Evolutionary conservation across 192 early-diverging fungal genomes (phyloP).

Genomic region (Backusella mclennaniae): DNA sequence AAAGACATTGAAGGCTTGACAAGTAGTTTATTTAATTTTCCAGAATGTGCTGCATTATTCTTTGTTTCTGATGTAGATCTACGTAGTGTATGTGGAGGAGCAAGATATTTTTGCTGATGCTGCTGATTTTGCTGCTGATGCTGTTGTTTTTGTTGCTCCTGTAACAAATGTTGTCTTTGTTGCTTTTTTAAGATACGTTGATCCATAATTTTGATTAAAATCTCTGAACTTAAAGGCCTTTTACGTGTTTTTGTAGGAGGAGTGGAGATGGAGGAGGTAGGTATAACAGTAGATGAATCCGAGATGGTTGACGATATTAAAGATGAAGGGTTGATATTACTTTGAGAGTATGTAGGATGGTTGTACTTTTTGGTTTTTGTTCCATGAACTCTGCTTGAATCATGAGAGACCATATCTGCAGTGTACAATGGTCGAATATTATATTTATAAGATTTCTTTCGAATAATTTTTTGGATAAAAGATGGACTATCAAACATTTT

Average conservation of each 20-base stretch:
- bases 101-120: not conserved
- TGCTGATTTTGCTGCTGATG: not conserved
- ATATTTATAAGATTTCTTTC: slow-evolving; percentile 7
- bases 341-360: not conserved
- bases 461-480: slow-evolving; percentile 10
- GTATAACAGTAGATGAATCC: not conserved
- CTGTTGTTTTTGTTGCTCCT: not conserved
- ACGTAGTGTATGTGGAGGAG: not conserved
- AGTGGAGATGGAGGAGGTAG: not conserved
- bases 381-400: not conserved
- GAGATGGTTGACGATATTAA: not conserved
- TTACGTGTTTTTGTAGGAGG: slow-evolving; percentile 7
- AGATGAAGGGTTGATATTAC: not conserved
- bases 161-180: not conserved
- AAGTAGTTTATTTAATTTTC: not conserved
- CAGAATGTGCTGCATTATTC: not conserved
- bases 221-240: slow-evolving; percentile 16
- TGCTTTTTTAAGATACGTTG: slow-evolving; percentile 6
- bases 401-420: not conserved
- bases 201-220: slow-evolving; percentile 5
- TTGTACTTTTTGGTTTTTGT: slow-evolving; percentile 12
- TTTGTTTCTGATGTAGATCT: not conserved
- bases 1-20: not conserved
- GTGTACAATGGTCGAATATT: not conserved
- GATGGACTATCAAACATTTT: slow-evolving; percentile 16